Conservation (phyloP, 139 green algal species). For the Coelastrella sp. region DNA sequence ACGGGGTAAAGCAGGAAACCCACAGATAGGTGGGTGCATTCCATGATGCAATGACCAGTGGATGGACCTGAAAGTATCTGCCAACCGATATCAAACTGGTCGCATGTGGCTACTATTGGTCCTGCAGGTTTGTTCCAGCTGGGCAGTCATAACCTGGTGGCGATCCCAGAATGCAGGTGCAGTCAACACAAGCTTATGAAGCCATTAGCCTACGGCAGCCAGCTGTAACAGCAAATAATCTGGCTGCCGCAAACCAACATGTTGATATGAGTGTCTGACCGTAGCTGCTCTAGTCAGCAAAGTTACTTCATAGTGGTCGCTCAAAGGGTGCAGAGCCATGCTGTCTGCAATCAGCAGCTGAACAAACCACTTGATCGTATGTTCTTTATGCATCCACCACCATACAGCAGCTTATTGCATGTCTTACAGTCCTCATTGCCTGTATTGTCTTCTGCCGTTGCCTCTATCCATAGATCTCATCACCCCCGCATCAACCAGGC, state of each 20-base stretch:
- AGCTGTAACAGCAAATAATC: neutral
- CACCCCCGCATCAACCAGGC: slow-evolving; percentile 72
- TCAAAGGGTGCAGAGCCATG: too few species aligned
- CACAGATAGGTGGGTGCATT: neutral
- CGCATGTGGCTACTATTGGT: neutral
- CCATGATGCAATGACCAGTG: neutral
- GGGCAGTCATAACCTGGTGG: slow-evolving; percentile 58
- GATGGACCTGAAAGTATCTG: neutral
- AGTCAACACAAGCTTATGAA: too few species aligned
- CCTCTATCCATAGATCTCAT: slow-evolving; percentile 48
- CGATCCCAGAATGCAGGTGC: slow-evolving; percentile 63
- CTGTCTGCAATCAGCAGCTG: neutral
- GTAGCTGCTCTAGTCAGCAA: too few species aligned
- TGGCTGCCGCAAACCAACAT: too few species aligned
- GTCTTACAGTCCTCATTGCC: too few species aligned
- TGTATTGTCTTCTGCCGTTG: neutral
- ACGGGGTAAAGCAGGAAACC: slow-evolving; percentile 21
- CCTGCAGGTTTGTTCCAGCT: slow-evolving; percentile 58
- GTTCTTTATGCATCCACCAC: neutral
- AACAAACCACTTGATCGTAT: neutral
- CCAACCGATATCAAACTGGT: neutral
- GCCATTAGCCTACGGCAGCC: neutral
- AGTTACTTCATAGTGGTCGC: too few species aligned
- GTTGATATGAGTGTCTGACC: too few species aligned
- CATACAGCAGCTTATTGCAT: too few species aligned